Conservation (phyloP, 306 rosid species). For the Mucuna pruriens region DNA sequence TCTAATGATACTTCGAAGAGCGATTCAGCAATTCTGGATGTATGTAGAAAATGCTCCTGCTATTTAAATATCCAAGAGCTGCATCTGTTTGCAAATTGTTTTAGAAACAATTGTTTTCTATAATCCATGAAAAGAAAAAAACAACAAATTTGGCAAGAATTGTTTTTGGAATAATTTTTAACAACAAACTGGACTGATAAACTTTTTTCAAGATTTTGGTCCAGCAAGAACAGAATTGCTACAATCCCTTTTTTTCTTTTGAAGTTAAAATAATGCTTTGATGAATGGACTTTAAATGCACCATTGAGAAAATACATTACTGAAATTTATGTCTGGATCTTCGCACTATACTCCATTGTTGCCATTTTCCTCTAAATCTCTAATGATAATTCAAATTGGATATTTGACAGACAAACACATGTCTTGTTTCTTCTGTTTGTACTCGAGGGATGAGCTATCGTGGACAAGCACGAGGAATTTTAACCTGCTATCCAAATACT, state of each 20-base stretch:
- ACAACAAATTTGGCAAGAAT: neutral
- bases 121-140: neutral
- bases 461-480: conserved; percentile 78
- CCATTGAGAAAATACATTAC: neutral
- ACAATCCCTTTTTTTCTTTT: neutral
- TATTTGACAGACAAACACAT: conserved; percentile 59
- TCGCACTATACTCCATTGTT: neutral
- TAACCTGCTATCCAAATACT: conserved; percentile 84
- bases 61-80: conserved; percentile 31
- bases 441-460: conserved; percentile 85
- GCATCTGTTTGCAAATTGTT: conserved; percentile 23
- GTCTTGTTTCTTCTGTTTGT: conserved; percentile 82
- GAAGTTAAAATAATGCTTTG: conserved; percentile 1
- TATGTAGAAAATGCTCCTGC: conserved; percentile 48
- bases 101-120: neutral
- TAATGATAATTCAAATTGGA: conserved; percentile 24
- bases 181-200: neutral
- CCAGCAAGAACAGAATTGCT: neutral
- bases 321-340: conserved; percentile 22
- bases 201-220: neutral
- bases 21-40: conserved; percentile 60
- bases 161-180: conserved; percentile 12
- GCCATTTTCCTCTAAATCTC: conserved; percentile 14
- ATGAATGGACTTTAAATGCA: conserved; percentile 23
- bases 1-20: conserved; percentile 53